phyloP scores from a whole-genome alignment of 331 rosid species.

The Pyracantha coccinea region DNA sequence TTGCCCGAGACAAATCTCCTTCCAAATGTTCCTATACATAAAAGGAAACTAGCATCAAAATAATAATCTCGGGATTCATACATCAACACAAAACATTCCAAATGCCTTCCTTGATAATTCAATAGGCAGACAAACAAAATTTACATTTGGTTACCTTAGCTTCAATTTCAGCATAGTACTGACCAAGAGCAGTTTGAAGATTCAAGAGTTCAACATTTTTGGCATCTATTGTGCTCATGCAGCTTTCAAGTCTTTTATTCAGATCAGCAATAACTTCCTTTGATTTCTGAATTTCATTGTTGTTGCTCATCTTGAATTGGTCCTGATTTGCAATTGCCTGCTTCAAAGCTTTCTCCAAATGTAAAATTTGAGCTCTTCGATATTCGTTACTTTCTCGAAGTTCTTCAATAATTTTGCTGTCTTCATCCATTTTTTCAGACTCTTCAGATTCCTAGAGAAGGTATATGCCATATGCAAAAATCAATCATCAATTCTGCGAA shows the following conservation, averaged over 20 bases:
- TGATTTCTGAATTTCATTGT: slow-evolving; percentile 51
- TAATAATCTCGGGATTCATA: not conserved
- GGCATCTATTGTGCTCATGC: slow-evolving; percentile 60
- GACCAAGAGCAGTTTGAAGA: slow-evolving; percentile 98
- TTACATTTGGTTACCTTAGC: slow-evolving; percentile 57
- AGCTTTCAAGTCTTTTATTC: slow-evolving; percentile 63
- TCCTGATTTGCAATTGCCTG: slow-evolving; percentile 64
- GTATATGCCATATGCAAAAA: slow-evolving; percentile 13
- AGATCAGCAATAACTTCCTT: slow-evolving; percentile 69
- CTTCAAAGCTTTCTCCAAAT: slow-evolving; percentile 69
- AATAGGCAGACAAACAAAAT: not conserved
- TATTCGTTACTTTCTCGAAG: slow-evolving; percentile 52
- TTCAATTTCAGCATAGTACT: slow-evolving; percentile 97
- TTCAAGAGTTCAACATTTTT: slow-evolving; percentile 76
- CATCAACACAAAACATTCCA: not conserved
- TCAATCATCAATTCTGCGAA: slow-evolving; percentile 5
- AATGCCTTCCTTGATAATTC: not conserved
- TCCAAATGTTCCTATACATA: slow-evolving; percentile 72
- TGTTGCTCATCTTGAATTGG: slow-evolving; percentile 46
- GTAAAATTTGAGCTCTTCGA: slow-evolving; percentile 47
- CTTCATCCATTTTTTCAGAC: slow-evolving; percentile 97
- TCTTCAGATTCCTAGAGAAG: slow-evolving; percentile 83
- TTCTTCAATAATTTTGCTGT: slow-evolving; percentile 79
- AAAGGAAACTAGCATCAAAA: slow-evolving; percentile 1
- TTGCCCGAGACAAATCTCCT: slow-evolving; percentile 63